These are phyloP conservation scores for Hypoxylon sp. DNA, from an alignment of 2,329 filamentous ascomycete genomes.

Conservation along the genomic window DNA sequence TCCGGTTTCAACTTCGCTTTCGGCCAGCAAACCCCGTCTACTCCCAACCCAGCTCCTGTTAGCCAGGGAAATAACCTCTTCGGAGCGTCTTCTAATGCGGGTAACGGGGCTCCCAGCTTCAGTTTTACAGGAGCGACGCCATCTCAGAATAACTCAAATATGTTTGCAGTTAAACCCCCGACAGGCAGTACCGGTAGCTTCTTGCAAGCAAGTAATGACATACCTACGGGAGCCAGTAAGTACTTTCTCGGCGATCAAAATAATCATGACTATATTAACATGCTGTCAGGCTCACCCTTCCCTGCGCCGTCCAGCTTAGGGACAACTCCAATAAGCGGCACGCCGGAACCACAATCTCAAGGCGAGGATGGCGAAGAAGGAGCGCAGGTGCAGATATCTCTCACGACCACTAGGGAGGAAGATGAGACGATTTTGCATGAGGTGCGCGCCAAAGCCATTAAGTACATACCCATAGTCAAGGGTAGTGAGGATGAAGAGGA, in stretches of 20 bases:
- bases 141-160: constrained; percentile 48
- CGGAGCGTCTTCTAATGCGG: constrained; percentile 48
- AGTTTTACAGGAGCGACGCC: constrained; percentile 57
- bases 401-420: constrained; percentile 79
- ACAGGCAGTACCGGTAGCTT: constrained; percentile 47
- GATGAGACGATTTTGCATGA: constrained; percentile 80
- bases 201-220: constrained; percentile 55
- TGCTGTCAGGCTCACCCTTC: constrained; percentile 56
- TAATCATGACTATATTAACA: constrained; percentile 29
- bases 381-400: constrained; percentile 77
- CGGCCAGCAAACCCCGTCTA: constrained; percentile 48
- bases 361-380: constrained; percentile 64
- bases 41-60: constrained; percentile 46
- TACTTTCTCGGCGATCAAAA: constrained; percentile 31
- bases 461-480: constrained; percentile 66
- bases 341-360: constrained; percentile 68
- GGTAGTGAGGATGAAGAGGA: constrained; percentile 63
- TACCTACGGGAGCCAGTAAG: constrained; percentile 62
- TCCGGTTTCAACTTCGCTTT: constrained; percentile 50
- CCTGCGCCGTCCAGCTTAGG: constrained; percentile 73
- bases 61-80: constrained; percentile 47
- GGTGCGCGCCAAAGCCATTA: constrained; percentile 77
- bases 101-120: constrained; percentile 53
- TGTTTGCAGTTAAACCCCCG: constrained; percentile 51
- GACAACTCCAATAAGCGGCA: constrained; percentile 71